Evolutionary conservation across 2,329 filamentous ascomycete species (phyloP).

Genomic region (Talaromyces verruculosus): DNA sequence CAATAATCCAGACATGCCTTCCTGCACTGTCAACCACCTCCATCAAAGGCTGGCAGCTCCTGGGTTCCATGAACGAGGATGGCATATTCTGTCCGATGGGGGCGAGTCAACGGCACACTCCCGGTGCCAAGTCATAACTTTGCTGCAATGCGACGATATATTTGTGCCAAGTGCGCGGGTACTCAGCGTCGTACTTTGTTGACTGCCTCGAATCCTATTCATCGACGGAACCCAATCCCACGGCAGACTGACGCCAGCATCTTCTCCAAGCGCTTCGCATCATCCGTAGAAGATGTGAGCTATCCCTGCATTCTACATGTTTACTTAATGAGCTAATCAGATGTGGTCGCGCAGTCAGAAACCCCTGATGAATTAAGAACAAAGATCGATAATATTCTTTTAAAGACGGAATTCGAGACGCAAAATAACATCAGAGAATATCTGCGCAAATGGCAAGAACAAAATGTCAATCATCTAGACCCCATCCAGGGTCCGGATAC

Average conservation of each 20-base stretch:
- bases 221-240: slow-evolving; percentile 6
- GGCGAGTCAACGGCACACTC: not conserved
- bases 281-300: slow-evolving; percentile 1
- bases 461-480: slow-evolving; percentile 32
- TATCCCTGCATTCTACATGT: not conserved
- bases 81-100: slow-evolving; percentile 13
- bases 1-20: not conserved
- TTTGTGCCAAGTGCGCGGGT: slow-evolving; percentile 23
- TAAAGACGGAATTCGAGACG: slow-evolving; percentile 37
- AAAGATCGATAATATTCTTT: slow-evolving; percentile 31
- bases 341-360: not conserved
- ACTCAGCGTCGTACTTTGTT: slow-evolving; percentile 20
- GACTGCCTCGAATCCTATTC: slow-evolving; percentile 10
- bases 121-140: not conserved
- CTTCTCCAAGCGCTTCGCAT: not conserved
- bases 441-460: slow-evolving; percentile 42
- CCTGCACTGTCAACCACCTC: not conserved
- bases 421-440: slow-evolving; percentile 44
- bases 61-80: slow-evolving; percentile 2
- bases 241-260: not conserved
- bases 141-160: slow-evolving; percentile 13
- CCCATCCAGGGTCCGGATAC: slow-evolving; percentile 31
- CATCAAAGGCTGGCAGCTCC: not conserved
- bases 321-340: not conserved
- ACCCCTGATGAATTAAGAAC: slow-evolving; percentile 15